Conservation (phyloP, 2,329 filamentous ascomycete genomes). For the Pleurostoma richardsiae region DNA sequence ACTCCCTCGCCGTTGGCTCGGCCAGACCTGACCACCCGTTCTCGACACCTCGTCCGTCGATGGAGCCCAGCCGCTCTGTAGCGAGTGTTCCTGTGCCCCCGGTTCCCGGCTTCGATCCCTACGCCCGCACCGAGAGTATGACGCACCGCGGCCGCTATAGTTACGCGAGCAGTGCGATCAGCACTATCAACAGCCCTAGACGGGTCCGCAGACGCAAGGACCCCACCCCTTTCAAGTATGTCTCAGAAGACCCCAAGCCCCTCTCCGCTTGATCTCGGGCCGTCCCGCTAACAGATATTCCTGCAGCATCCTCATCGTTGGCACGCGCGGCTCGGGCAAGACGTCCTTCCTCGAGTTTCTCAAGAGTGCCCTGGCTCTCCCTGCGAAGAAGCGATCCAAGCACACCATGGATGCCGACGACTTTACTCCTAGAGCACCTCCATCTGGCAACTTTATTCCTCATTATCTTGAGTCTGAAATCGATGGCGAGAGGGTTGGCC, state of each 20-base stretch:
- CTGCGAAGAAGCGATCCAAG: constrained; percentile 68
- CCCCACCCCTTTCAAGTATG: constrained; percentile 97
- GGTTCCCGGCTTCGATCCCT: constrained; percentile 66
- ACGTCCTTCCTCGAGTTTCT: constrained; percentile 96
- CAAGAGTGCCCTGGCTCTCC: constrained; percentile 76
- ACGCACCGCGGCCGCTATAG: constrained; percentile 93
- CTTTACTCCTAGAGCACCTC: constrained; percentile 42
- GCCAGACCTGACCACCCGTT: constrained; percentile 30
- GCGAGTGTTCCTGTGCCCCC: constrained; percentile 48
- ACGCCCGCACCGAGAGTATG: constrained; percentile 88
- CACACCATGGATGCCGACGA: constrained; percentile 53
- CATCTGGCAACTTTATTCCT: constrained; percentile 71
- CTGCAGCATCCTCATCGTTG: constrained; percentile 79
- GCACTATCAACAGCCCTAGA: constrained; percentile 87
- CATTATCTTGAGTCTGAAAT: constrained; percentile 94
- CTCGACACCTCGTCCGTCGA: constrained; percentile 40
- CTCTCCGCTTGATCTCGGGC: not conserved
- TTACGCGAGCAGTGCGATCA: constrained; percentile 88
- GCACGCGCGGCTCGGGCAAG: constrained; percentile 83
- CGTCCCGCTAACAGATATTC: not conserved
- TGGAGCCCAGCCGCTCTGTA: constrained; percentile 42
- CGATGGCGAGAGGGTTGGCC: constrained; percentile 81
- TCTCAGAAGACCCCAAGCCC: constrained; percentile 14
- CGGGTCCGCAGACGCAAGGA: constrained; percentile 93
- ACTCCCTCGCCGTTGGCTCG: constrained; percentile 56